Conservation (phyloP, 2,329 filamentous ascomycete genomes). For the Raffaelea albimanens region DNA sequence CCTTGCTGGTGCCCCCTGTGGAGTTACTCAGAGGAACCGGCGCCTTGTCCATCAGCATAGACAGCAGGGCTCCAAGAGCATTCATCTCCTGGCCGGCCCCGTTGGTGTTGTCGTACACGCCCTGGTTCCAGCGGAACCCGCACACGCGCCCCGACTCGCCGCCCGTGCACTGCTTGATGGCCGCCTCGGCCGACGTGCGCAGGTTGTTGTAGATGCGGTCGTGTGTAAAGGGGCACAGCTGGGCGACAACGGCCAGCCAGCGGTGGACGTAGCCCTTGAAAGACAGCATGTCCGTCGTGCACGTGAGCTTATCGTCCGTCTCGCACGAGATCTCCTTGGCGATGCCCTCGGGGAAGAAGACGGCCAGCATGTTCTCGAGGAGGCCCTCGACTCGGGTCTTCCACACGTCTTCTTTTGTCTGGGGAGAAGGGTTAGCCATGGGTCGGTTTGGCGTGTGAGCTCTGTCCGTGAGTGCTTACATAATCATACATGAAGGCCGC, state of each 20-base stretch:
- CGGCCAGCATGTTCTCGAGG: slow-evolving; percentile 34
- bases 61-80: slow-evolving; percentile 37
- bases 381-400: slow-evolving; percentile 44
- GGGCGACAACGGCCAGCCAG: slow-evolving; percentile 51
- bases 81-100: slow-evolving; percentile 45
- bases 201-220: slow-evolving; percentile 48
- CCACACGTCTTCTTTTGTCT: slow-evolving; percentile 38
- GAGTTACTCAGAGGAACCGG: slow-evolving; percentile 23
- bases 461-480: too few species aligned
- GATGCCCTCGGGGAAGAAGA: slow-evolving; percentile 47
- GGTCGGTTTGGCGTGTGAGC: slow-evolving; percentile 34
- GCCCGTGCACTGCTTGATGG: slow-evolving; percentile 48
- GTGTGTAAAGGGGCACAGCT: slow-evolving; percentile 50
- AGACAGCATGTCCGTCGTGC: slow-evolving; percentile 61
- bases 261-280: slow-evolving; percentile 63
- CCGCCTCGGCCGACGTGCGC: slow-evolving; percentile 46
- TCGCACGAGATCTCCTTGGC: slow-evolving; percentile 63
- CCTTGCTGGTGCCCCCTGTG: slow-evolving; percentile 32
- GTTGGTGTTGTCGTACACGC: slow-evolving; percentile 29
- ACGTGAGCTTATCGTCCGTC: slow-evolving; percentile 28
- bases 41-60: slow-evolving; percentile 13
- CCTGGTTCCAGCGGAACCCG: slow-evolving; percentile 53
- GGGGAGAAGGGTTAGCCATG: too few species aligned
- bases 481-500: slow-evolving; percentile 61
- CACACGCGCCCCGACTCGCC: slow-evolving; percentile 48